These are phyloP conservation scores for Mucor mucedo DNA, from an alignment of 371 early-diverging fungal genomes.

Conservation along the genomic window DNA sequence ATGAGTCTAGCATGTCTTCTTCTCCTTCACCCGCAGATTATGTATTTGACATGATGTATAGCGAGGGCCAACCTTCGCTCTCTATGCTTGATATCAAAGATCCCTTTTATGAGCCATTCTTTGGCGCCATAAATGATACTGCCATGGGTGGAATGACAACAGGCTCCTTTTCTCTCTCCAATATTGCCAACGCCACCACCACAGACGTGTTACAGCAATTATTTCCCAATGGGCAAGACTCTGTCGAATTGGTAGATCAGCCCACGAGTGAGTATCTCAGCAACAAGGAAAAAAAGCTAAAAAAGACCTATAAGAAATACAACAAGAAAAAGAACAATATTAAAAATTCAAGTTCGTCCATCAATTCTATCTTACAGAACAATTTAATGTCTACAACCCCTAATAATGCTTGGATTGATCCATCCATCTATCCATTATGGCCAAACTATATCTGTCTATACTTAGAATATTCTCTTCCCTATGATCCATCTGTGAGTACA, in stretches of 20 bases:
- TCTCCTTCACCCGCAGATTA: conserved; percentile 51
- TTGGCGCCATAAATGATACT: conserved; percentile 6
- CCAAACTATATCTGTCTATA: conserved; percentile 56
- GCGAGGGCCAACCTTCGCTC: conserved; percentile 28
- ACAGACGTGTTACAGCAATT: conserved; percentile 22
- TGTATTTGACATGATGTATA: conserved; percentile 52
- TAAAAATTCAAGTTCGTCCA: conserved; percentile 1
- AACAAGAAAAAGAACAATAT: conserved; percentile 21
- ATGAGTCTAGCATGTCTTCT: conserved; percentile 48
- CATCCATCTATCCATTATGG: conserved; percentile 39
- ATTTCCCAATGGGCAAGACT: conserved; percentile 1
- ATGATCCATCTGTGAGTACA: conserved; percentile 36
- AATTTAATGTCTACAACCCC: background rate
- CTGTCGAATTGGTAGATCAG: background rate
- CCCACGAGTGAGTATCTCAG: background rate
- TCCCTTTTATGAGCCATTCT: conserved; percentile 33
- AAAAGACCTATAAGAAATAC: conserved; percentile 7
- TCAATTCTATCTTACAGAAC: background rate
- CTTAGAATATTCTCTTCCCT: conserved; percentile 47
- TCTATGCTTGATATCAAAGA: conserved; percentile 37
- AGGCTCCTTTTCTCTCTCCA: conserved; percentile 19
- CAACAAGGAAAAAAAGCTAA: conserved; percentile 7
- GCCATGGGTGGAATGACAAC: conserved; percentile 12
- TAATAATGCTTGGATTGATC: conserved; percentile 20
- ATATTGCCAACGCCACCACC: conserved; percentile 13